These are phyloP conservation scores for Amylocarpus encephaloides DNA, from an alignment of 2,329 filamentous ascomycete genomes.

Conservation along the genomic window DNA sequence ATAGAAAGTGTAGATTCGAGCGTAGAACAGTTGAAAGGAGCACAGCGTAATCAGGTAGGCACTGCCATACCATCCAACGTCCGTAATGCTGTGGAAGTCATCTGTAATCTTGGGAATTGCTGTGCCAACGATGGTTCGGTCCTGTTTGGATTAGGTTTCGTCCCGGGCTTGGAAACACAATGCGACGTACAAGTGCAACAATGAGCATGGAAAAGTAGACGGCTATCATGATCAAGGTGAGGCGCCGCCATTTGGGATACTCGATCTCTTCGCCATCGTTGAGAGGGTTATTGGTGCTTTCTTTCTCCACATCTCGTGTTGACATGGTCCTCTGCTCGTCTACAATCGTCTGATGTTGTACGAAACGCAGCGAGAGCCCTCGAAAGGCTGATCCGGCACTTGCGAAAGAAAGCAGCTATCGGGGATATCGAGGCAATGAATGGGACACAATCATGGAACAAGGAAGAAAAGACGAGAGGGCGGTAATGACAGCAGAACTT, in stretches of 20 bases:
- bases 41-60: slow-evolving; percentile 34
- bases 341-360: background rate
- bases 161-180: background rate
- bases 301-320: slow-evolving; percentile 11
- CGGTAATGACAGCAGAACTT: background rate
- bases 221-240: slow-evolving; percentile 38
- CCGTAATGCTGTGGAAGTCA: slow-evolving; percentile 35
- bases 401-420: background rate
- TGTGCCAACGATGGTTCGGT: slow-evolving; percentile 34
- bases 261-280: slow-evolving; percentile 10
- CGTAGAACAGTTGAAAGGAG: slow-evolving; percentile 26
- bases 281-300: background rate
- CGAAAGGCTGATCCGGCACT: background rate
- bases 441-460: background rate
- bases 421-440: background rate
- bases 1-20: slow-evolving; percentile 31
- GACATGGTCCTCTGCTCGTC: background rate
- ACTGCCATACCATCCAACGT: slow-evolving; percentile 42
- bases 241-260: slow-evolving; percentile 19
- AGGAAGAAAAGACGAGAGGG: background rate
- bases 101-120: slow-evolving; percentile 35
- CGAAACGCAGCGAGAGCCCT: background rate
- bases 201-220: slow-evolving; percentile 42
- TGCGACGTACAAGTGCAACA: slow-evolving; percentile 20
- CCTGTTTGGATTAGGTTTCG: slow-evolving; percentile 17